Evolutionary conservation across 208 protist species (phyloP), one percentile per base, ranked within the genome.

Genomic region (Naegleria fowleri): DNA sequence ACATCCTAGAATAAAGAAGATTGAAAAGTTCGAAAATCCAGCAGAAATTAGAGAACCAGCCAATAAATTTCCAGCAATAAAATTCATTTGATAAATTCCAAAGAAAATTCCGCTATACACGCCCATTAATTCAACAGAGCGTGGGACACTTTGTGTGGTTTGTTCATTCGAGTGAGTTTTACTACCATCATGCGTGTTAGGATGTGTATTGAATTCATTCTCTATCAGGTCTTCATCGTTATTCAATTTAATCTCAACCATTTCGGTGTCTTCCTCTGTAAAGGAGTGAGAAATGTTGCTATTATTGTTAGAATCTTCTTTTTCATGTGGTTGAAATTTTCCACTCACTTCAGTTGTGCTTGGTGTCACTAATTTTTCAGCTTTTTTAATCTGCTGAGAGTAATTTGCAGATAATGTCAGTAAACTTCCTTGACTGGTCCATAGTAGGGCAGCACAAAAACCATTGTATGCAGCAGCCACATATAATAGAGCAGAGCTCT

Each of bases 351-450:
- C n/a, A n/a, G n/a, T n/a, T n/a, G n/a, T n/a, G n/a, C n/a, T 67
- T 67, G 55, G 4, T 67, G 55, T 29, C 22, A n/a, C n/a, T n/a
- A n/a, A n/a, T n/a, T n/a, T 67, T 67, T 67, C 55, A 15, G 19
- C 11, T 29, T 67, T 4, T 67, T 29, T 67, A 22, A 67, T 29
- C 11, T 22, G 1, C 19, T 67, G 55, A 1, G 55, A 67, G 22
- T 67, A 67, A 29, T 15, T 67, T 4, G 55, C 55, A 29, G 55
- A 67, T 13, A 67, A 29, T 15, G 55, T 67, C 22, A 67, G 22
- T 29, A 67, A 29, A 29, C 16, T 29, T 43, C 25, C 88, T 33
- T 90, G 88, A 40, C 40, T 51, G 29, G 88, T 90, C 88, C 88
- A 90, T 5, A 90, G 36, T n/a, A 90, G 5, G 16, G 19, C 16